Evolutionary conservation across 1,284 basidiomycete species (phyloP), one percentile per base, ranked within the genome.

Genomic region (Apiotrichum akiyoshidainum): DNA sequence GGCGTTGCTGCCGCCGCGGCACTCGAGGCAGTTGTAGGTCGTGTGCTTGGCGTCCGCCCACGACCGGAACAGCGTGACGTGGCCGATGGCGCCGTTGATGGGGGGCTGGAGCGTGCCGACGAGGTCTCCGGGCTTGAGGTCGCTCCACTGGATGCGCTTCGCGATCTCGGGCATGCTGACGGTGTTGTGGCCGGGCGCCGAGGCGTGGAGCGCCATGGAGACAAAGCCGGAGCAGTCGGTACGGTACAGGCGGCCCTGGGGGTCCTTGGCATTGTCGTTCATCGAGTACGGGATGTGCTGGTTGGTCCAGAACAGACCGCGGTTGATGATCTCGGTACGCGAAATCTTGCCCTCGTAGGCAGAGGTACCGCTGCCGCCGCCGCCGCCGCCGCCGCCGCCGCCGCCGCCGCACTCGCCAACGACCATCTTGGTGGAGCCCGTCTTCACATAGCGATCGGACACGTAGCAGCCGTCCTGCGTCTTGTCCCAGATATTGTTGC

Each of bases 401-500:
- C 41, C 42, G 41, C 37, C 13, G 31, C 21, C 19, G 51, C 51
- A 52, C 14, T 33, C 51, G 31, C n/a, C 22, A 21, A 42, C 39
- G n/a, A 52, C 39, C 17, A 45, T 26, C 13, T 34, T 42, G 41
- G 22, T n/a, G 26, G 26, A 22, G 3, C 51, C 51, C 10, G 51
- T 52, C 13, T 31, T 33, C 8, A 52, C 41, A 31, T 44, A 52
- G 22, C 33, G 42, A 41, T 52, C 51, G 17, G 40, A 41, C 17
- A 44, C 51, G 34, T 26, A 55, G 48, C 54, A 55, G 34, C 41
- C 51, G 41, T 52, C 51, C 19, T 14, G 9, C 11, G 51, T 52
- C 51, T 52, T 52, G 51, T 52, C 51, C 51, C 51, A 52, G 39
- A 52, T 14, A 19, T 44, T 33, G 41, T 52, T 33, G 22, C 41